Base-by-base conservation (phyloP, 148 eudicot species). In the Diospyros lotus region DNA sequence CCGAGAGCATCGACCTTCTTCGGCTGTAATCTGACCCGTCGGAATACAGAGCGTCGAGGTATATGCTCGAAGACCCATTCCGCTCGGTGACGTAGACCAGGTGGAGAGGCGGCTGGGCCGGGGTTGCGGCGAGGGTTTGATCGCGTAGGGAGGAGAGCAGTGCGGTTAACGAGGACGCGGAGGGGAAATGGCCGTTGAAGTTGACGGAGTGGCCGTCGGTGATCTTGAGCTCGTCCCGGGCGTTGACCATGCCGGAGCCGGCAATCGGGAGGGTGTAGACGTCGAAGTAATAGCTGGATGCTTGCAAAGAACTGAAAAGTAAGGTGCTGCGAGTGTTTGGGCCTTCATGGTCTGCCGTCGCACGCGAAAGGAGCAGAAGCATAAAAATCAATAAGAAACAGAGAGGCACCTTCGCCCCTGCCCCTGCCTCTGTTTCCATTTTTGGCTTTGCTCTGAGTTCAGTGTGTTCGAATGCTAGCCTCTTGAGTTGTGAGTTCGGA, bases 201-300 rank as follows among this genome's bases (percentile, higher is more conserved):
- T 28, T 28, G 28, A 28, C 28, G 28, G 71, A 89, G 3, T 70
- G 4, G 55, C 91, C 94, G 62, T 91, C 97, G 14, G 97, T 94
- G 28, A 28, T 28, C 28, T 28, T 28, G 28, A 28, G 28, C 28
- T 28, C 28, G 28, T 28, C 28, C 28, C 77, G 59, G 58, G 79
- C 4, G 69, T 48, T 42, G 41, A 73, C 40, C 1, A 7, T 11
- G 3, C 60, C 58, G 64, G 79, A 63, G 54, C 67, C 40, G 8
- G 60, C 55, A 13, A 81, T 68, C 0, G 91, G 91, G 77, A 88
- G 70, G 5, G 98, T 63, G 72, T 74, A 93, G 64, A 93, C 87
- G 80, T 93, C 97, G 78, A 90, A 92, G 68, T 86, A 74, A 78
- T 90, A 90, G 42, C 72, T 84, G 0, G 90, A 72, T 75, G 86